Evolutionary conservation across 2,329 filamentous ascomycete genomes (phyloP), one percentile per base, ranked within the genome.

Genomic region (Penicillium crustosum): DNA sequence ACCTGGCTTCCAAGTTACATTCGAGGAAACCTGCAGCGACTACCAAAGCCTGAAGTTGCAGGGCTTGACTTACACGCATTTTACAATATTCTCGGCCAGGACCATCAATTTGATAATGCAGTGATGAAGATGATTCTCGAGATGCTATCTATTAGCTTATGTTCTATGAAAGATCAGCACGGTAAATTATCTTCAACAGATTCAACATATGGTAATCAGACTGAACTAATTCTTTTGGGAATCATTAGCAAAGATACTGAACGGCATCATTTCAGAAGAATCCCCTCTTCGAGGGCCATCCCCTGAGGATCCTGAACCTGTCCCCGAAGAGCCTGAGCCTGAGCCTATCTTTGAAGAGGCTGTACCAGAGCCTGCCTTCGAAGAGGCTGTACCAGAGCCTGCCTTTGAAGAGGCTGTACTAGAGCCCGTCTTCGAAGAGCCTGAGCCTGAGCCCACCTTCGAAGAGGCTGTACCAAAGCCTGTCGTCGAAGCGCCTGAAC

Each of bases 111-210:
- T 15, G 57, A 59, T 49, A 59, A 56, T 59, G 48, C 57, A 2
- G 57, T 59, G 57, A 59, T 42, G 57, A 59, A 59, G 50, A 44
- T 56, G 33, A 59, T 59, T 45, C 4, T 59, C 43, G 49, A 59
- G 52, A 56, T 59, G 27, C 49, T 58, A 48, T 49, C 56, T 41
- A 33, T 58, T 54, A 41, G 51, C 33, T 15, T 58, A 21, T 41
- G 15, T 58, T 55, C 25, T 51, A 58, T 58, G 51, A 51, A 58
- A 54, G 51, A 29, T 15, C 33, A 36, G 33, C 33, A 17, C 15
- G 33, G 33, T 36, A 36, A 36, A 15, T 8, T 15, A 36, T 2
- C 5, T 36, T 6, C 15, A 36, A 8, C 33, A 36, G 2, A 36
- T 36, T 36, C 15, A 36, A 1, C 5, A 36, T 17, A 36, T 6